Evolutionary conservation across 2,329 filamentous ascomycete genomes (phyloP).

Genomic region (Colletotrichum sp.): DNA sequence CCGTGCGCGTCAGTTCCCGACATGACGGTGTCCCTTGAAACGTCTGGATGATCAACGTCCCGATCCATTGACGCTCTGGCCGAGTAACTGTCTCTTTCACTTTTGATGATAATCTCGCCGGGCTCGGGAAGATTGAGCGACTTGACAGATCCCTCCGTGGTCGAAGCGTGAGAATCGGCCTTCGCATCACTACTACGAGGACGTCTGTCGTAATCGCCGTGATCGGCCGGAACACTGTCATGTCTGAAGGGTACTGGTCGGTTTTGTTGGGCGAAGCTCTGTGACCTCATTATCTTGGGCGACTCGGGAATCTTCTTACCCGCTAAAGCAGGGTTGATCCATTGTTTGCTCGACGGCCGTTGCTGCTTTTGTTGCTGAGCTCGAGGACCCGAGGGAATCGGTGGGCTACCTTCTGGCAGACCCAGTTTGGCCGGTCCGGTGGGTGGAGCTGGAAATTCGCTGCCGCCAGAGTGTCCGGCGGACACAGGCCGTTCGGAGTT

Average conservation of each 20-base stretch:
- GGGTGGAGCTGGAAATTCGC: slow-evolving; percentile 41
- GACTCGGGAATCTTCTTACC: slow-evolving; percentile 56
- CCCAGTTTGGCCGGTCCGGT: slow-evolving; percentile 49
- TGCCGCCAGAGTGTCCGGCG: slow-evolving; percentile 40
- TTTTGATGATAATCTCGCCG: slow-evolving; percentile 49
- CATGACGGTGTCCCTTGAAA: slow-evolving; percentile 9
- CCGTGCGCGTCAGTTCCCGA: slow-evolving; percentile 2
- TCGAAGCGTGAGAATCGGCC: slow-evolving; percentile 40
- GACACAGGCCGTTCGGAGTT: slow-evolving; percentile 54
- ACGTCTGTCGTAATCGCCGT: slow-evolving; percentile 47
- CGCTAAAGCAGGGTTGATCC: slow-evolving; percentile 58
- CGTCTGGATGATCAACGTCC: slow-evolving; percentile 6
- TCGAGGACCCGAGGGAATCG: slow-evolving; percentile 60
- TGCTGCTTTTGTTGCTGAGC: slow-evolving; percentile 52
- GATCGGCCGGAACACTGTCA: slow-evolving; percentile 40
- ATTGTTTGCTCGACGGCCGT: slow-evolving; percentile 63
- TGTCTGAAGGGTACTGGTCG: slow-evolving; percentile 41
- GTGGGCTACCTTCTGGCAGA: slow-evolving; percentile 47
- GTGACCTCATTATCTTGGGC: slow-evolving; percentile 55
- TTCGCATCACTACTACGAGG: slow-evolving; percentile 61
- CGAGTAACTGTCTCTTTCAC: slow-evolving; percentile 44
- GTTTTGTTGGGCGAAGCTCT: slow-evolving; percentile 51
- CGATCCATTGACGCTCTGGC: slow-evolving; percentile 23
- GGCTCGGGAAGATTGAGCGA: slow-evolving; percentile 50
- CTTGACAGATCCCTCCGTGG: slow-evolving; percentile 39